Evolutionary conservation across 2,329 filamentous ascomycete species (phyloP).

Genomic region (Grosmannia huntii): DNA sequence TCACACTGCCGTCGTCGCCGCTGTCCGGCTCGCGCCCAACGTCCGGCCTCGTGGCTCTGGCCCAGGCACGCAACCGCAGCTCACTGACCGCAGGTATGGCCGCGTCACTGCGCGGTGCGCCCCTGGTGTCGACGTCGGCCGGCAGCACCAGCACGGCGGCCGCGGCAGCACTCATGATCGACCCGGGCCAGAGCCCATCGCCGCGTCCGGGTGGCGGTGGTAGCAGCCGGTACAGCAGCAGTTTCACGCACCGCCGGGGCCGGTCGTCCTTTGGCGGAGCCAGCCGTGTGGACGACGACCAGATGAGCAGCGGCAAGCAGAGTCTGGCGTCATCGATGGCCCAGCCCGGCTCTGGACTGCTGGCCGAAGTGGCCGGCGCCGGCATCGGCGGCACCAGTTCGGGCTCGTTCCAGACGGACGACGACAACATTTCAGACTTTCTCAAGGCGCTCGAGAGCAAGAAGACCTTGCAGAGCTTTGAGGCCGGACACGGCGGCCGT

Average conservation of each 20-base stretch:
- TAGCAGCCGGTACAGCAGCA: constrained; percentile 82
- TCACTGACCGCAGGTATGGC: constrained; percentile 67
- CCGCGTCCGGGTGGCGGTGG: constrained; percentile 51
- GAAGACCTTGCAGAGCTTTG: constrained; percentile 74
- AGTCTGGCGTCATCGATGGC: constrained; percentile 57
- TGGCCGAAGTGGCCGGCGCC: constrained; percentile 50
- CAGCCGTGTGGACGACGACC: constrained; percentile 59
- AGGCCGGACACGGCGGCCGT: constrained; percentile 42
- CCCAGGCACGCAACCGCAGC: constrained; percentile 53
- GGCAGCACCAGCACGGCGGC: constrained; percentile 6
- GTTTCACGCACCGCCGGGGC: constrained; percentile 75
- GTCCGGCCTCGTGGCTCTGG: constrained; percentile 33
- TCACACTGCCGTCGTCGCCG: constrained; percentile 41
- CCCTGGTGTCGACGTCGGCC: constrained; percentile 32
- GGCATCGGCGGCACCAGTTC: constrained; percentile 46
- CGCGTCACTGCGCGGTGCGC: constrained; percentile 54
- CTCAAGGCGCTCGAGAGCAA: constrained; percentile 77
- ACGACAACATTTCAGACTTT: constrained; percentile 89
- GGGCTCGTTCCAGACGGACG: constrained; percentile 59
- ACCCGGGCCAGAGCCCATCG: constrained; percentile 53
- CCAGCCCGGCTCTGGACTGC: constrained; percentile 65
- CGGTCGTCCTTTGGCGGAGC: constrained; percentile 65
- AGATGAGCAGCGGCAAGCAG: constrained; percentile 67
- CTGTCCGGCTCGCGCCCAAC: constrained; percentile 32
- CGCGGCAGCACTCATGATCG: constrained; percentile 15